Percentiles rank a stretch among this genome's conserved stretches.
phyloP scores from a whole-genome alignment of 1,139 yeast species.

The Spathaspora sp. region DNA sequence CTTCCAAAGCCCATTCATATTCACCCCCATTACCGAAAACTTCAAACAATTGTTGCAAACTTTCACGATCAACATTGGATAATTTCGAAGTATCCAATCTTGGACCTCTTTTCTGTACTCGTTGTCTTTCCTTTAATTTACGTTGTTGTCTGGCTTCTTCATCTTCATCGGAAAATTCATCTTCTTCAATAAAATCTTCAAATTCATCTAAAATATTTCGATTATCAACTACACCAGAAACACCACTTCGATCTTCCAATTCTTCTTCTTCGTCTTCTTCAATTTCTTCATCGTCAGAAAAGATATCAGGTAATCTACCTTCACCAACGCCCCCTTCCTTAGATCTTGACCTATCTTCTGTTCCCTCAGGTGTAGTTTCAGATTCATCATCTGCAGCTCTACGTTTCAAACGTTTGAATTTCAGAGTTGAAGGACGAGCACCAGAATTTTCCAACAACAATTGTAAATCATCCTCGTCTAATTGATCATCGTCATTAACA shows the following conservation, averaged over 20 bases:
- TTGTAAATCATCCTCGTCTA: conserved; percentile 95
- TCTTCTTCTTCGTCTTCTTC: conserved; percentile 38
- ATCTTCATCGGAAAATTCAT: conserved; percentile 91
- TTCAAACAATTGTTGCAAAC: conserved; percentile 88
- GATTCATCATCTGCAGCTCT: conserved; percentile 43
- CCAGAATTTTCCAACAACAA: conserved; percentile 89
- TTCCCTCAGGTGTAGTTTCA: conserved; percentile 23
- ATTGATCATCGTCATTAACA: conserved; percentile 54
- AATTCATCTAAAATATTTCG: conserved; percentile 69
- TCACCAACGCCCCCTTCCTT: conserved; percentile 13
- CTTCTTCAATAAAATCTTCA: conserved; percentile 97
- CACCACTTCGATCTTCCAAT: conserved; percentile 15
- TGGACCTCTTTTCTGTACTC: conserved; percentile 38
- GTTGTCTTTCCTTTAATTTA: conserved; percentile 40
- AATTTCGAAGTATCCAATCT: conserved; percentile 57
- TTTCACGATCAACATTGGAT: conserved; percentile 85
- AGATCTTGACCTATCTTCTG: conserved; percentile 15
- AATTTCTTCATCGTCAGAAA: conserved; percentile 76
- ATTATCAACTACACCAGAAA: conserved; percentile 29
- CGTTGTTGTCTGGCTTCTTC: conserved; percentile 38
- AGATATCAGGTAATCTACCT: conserved; percentile 67
- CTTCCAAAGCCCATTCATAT: conserved; percentile 96
- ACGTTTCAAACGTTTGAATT: conserved; percentile 81
- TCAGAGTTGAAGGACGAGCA: conserved; percentile 38
- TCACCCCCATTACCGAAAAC: conserved; percentile 97